Evolutionary conservation across 441 rosid genomes (phyloP), one percentile per base, ranked within the genome.

Genomic region (Erysimum cheiri): DNA sequence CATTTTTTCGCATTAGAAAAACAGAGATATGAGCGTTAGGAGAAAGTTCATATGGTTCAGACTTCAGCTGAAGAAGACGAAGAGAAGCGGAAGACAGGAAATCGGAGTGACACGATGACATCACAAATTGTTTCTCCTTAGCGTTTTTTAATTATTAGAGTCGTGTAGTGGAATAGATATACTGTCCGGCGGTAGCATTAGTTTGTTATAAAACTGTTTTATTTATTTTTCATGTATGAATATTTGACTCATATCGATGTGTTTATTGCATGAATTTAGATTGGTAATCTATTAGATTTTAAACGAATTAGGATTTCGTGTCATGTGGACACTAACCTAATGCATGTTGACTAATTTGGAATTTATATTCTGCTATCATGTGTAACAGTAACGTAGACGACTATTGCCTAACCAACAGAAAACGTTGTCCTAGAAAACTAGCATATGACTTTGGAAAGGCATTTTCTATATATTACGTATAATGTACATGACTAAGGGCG

Each of bases 401-500:
- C 17, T n/a, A 28, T 52, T 6, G 48, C 17, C 11, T 39, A 14
- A 19, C 19, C 19, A 37, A 59, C 2, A 9, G n/a, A 39, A 31
- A 60, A 60, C 24, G 15, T 14, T 44, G 10, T 28, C 36, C 8
- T 28, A 40, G 8, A 2, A 12, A 59, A 58, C 6, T 58, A 22
- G 64, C 64, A n/a, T 60, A 60, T 26, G 64, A 26, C 47, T 60
- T 39, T 26, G 35, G 39, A 39, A 59, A 26, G 29, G 48, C 47
- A 49, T n/a, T 14, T 26, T 14, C 19, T 44, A 10, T 43, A 5
- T 61, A 14, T 22, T 22, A 29, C 39, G 24, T 22, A 22, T 0
- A 22, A 22, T 22, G 12, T 61, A n/a, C 39, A 61, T 29, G 13
- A 29, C 26, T 29, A n/a, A 0, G 15, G 24, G 4, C n/a, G 17